These are phyloP conservation scores for Penicillium sp. DNA, from an alignment of 2,329 filamentous ascomycete species.

Conservation along the genomic window DNA sequence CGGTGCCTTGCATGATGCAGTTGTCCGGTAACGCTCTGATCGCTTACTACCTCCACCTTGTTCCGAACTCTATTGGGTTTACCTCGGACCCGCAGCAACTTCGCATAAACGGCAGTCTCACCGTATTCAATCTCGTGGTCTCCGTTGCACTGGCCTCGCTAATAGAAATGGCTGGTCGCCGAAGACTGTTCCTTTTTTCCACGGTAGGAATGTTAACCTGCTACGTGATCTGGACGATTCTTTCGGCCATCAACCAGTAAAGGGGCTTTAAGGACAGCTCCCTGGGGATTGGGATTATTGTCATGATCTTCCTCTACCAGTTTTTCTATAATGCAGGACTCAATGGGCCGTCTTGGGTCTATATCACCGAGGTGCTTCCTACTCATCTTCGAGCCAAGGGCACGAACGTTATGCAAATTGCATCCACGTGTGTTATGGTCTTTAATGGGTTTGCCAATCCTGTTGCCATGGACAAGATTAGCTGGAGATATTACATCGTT, in stretches of 20 bases:
- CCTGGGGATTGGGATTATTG: conserved; percentile 7
- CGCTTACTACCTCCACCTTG: conserved; percentile 36
- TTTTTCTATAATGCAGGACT: conserved; percentile 11
- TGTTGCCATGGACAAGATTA: conserved; percentile 10
- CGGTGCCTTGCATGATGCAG: conserved; percentile 39
- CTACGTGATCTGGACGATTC: conserved; percentile 13
- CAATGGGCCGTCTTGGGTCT: conserved; percentile 5
- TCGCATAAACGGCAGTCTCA: conserved; percentile 34
- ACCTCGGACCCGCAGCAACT: conserved; percentile 34
- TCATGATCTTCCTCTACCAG: conserved; percentile 15
- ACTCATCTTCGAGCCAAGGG: conserved; percentile 11
- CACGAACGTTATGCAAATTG: conserved; percentile 10
- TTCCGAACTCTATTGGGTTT: conserved; percentile 41
- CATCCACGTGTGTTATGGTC: conserved; percentile 2
- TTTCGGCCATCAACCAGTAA: conserved; percentile 10
- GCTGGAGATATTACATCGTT: conserved; percentile 16
- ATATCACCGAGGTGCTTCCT: conserved; percentile 11
- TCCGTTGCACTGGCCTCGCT: conserved; percentile 3
- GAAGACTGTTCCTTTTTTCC: conserved; percentile 8
- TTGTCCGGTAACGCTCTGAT: conserved; percentile 31
- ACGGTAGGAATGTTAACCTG: conserved; percentile 11
- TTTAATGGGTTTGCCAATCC: conserved; percentile 16
- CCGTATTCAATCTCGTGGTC: conserved; percentile 9
- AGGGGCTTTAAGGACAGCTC: conserved; percentile 6
- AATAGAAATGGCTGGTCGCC: conserved; percentile 8